Conservation (phyloP, 2,329 filamentous ascomycete species). For the Diaporthe batatas region DNA sequence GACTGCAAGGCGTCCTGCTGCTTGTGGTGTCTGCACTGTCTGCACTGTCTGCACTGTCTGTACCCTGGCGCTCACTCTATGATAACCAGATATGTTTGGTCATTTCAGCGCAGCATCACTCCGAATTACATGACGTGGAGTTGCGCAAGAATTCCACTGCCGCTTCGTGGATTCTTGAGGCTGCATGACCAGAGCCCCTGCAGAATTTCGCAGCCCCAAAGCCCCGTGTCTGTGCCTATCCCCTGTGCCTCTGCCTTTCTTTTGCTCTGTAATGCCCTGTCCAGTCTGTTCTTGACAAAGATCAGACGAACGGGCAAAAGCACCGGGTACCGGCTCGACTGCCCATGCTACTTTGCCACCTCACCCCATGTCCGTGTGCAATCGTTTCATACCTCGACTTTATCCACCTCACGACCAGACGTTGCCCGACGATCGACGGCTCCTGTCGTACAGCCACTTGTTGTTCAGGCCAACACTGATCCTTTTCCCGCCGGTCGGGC, state of each 20-base stretch:
- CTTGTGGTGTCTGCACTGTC: not conserved
- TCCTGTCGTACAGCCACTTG: constrained; percentile 95
- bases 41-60: not conserved
- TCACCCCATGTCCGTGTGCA: not conserved
- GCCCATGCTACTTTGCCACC: constrained; percentile 13
- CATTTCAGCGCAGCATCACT: not conserved
- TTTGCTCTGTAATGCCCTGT: not conserved
- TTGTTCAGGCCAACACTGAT: constrained; percentile 86
- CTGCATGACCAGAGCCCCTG: not conserved
- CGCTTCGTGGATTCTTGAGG: not conserved
- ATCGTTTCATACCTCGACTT: not conserved
- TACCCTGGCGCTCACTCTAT: not conserved
- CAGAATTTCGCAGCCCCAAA: not conserved
- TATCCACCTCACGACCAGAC: constrained; percentile 49
- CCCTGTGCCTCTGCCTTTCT: not conserved
- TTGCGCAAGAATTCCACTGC: not conserved
- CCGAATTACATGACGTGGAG: not conserved
- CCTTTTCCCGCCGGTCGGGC: constrained; percentile 73
- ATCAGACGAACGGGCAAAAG: not conserved
- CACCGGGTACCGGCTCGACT: not conserved
- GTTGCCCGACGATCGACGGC: constrained; percentile 67
- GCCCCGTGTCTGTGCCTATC: not conserved
- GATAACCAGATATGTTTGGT: not conserved
- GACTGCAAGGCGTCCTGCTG: not conserved
- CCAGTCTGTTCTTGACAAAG: not conserved